Conservation (phyloP, 2,329 filamentous ascomycete genomes). For the Ceratocystis albifundus region DNA sequence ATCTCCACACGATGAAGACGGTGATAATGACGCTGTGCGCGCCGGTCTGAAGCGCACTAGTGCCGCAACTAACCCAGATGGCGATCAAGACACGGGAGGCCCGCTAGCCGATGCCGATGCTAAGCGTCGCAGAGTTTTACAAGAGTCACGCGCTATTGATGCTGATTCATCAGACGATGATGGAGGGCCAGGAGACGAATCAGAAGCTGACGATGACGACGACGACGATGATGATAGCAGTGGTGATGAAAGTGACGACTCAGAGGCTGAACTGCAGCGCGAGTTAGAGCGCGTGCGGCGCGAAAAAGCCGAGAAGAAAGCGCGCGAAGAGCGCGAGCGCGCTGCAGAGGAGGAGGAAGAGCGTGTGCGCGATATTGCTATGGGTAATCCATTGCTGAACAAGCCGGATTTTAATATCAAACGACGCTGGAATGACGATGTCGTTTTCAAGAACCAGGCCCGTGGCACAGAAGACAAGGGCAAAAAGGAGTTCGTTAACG, state of each 20-base stretch:
- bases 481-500: slow-evolving; percentile 95
- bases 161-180: slow-evolving; percentile 56
- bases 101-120: slow-evolving; percentile 55
- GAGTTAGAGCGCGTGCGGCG: slow-evolving; percentile 90
- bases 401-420: slow-evolving; percentile 83
- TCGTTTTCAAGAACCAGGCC: slow-evolving; percentile 98
- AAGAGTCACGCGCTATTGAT: slow-evolving; percentile 79
- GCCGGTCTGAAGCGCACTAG: slow-evolving; percentile 25
- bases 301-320: slow-evolving; percentile 57
- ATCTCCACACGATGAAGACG: slow-evolving; percentile 37
- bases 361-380: slow-evolving; percentile 75
- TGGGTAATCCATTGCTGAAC: slow-evolving; percentile 86
- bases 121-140: slow-evolving; percentile 75
- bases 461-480: slow-evolving; percentile 85
- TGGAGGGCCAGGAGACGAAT: slow-evolving; percentile 27
- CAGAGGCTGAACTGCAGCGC: slow-evolving; percentile 77
- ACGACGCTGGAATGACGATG: slow-evolving; percentile 92
- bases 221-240: slow-evolving; percentile 34
- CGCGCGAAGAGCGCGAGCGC: slow-evolving; percentile 57
- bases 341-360: slow-evolving; percentile 72
- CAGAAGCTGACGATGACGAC: slow-evolving; percentile 38
- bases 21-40: slow-evolving; percentile 37
- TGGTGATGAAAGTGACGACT: slow-evolving; percentile 55
- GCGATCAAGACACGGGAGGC: slow-evolving; percentile 36
- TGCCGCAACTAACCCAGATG: slow-evolving; percentile 37